Conservation (phyloP, 371 early-diverging fungal species). For the Gilbertella persicaria region DNA sequence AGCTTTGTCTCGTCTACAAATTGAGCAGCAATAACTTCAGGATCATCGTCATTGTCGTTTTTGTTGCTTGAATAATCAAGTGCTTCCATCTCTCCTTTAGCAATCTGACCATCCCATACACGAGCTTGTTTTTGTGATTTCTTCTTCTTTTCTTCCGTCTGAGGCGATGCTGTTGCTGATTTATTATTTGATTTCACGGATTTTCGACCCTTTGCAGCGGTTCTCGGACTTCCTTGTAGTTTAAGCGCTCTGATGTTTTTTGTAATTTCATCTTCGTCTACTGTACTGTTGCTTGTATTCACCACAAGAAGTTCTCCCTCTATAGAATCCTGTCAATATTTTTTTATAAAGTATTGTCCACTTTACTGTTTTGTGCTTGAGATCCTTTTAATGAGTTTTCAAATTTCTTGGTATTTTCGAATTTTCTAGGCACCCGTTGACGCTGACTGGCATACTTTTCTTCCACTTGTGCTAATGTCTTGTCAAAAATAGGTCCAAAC, state of each 20-base stretch:
- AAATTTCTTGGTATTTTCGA: constrained; percentile 85
- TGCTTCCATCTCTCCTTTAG: constrained; percentile 65
- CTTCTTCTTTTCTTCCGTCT: constrained; percentile 34
- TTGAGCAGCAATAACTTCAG: constrained; percentile 39
- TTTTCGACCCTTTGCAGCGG: constrained; percentile 30
- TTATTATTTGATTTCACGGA: constrained; percentile 24
- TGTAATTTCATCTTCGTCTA: constrained; percentile 68
- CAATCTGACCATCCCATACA: constrained; percentile 67
- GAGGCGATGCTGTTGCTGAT: constrained; percentile 21
- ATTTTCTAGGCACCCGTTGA: constrained; percentile 70
- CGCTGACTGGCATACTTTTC: constrained; percentile 43
- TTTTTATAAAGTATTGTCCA: neutral
- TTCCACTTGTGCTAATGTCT: constrained; percentile 43
- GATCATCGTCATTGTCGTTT: constrained; percentile 21
- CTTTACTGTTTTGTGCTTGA: constrained; percentile 56
- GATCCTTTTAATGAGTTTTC: constrained; percentile 73
- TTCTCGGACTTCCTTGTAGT: constrained; percentile 40
- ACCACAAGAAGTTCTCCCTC: constrained; percentile 17
- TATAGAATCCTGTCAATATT: neutral
- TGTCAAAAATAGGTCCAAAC: constrained; percentile 48
- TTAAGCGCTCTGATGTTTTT: constrained; percentile 57
- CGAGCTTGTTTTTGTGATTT: constrained; percentile 59
- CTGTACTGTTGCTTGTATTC: constrained; percentile 12
- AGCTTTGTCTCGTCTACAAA: constrained; percentile 62
- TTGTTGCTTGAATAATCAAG: constrained; percentile 65